Conservation (phyloP, 768 basidiomycete species). For the Mycena amicta region DNA sequence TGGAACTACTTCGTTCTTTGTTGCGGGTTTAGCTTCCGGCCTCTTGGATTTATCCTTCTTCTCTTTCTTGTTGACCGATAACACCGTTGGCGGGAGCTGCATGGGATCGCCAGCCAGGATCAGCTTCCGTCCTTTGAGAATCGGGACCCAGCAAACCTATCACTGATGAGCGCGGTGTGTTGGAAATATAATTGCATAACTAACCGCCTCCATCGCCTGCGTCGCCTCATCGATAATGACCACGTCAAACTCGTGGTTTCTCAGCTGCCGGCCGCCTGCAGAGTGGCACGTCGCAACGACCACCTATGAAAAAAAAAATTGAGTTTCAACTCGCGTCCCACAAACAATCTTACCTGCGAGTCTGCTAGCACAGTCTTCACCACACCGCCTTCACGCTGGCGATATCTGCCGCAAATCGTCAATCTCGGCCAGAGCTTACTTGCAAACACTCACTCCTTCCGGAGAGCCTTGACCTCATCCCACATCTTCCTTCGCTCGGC, state of each 20-base stretch:
- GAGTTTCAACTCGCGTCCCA: too few species aligned
- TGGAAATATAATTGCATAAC: constrained; percentile 24
- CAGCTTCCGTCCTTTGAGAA: constrained; percentile 88
- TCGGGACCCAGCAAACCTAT: constrained; percentile 93
- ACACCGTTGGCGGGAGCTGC: constrained; percentile 92
- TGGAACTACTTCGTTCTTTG: constrained; percentile 1
- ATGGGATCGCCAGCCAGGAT: constrained; percentile 94
- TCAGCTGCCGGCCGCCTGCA: constrained; percentile 81
- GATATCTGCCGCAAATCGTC: constrained; percentile 58
- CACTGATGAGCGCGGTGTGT: constrained; percentile 1
- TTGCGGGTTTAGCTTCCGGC: constrained; percentile 1
- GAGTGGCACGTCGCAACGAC: constrained; percentile 95
- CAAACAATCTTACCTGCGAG: constrained; percentile 78
- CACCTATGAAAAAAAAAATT: too few species aligned
- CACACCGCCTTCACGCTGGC: constrained; percentile 84
- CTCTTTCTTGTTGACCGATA: constrained; percentile 59
- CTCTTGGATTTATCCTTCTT: constrained; percentile 25
- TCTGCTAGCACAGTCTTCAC: constrained; percentile 78
- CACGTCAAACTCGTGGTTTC: constrained; percentile 82
- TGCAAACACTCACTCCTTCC: constrained; percentile 75
- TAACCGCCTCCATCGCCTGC: constrained; percentile 91
- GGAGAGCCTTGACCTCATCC: constrained; percentile 81
- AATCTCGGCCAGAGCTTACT: constrained; percentile 1
- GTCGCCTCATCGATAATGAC: constrained; percentile 98
- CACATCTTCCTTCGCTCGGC: constrained; percentile 81